Conservation (phyloP, 208 protist genomes). For the Porcisia hertigi region DNA sequence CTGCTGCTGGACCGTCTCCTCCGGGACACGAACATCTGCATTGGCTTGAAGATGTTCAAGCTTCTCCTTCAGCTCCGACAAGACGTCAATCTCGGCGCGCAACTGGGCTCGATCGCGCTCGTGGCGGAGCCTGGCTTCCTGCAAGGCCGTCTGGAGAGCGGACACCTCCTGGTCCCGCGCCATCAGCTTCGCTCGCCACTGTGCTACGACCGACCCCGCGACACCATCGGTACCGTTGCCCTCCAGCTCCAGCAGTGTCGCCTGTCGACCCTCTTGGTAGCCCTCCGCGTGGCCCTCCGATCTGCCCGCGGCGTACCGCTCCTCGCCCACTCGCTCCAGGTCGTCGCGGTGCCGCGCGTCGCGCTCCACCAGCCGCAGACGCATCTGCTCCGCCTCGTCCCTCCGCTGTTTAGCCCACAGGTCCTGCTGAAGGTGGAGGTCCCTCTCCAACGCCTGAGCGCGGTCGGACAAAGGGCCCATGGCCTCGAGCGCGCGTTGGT, state of each 20-base stretch:
- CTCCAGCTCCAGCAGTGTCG: slow-evolving; percentile 18
- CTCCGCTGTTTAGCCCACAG: slow-evolving; percentile 35
- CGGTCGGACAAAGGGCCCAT: slow-evolving; percentile 67
- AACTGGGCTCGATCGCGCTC: slow-evolving; percentile 49
- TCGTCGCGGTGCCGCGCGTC: slow-evolving; percentile 51
- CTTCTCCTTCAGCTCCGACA: slow-evolving; percentile 43
- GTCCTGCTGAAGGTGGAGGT: slow-evolving; percentile 61
- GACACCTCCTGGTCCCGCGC: slow-evolving; percentile 45
- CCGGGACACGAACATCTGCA: slow-evolving; percentile 22
- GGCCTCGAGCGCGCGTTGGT: slow-evolving; percentile 70
- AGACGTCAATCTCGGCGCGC: slow-evolving; percentile 54
- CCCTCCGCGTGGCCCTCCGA: slow-evolving; percentile 44
- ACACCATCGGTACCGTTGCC: slow-evolving; percentile 6
- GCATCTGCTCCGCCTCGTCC: slow-evolving; percentile 56
- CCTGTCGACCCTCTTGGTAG: slow-evolving; percentile 25
- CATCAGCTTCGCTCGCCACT: slow-evolving; percentile 38
- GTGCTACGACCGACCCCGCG: slow-evolving; percentile 15
- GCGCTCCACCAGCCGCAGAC: slow-evolving; percentile 57
- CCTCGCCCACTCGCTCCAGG: slow-evolving; percentile 39
- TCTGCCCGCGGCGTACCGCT: slow-evolving; percentile 46
- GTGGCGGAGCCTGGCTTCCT: slow-evolving; percentile 41
- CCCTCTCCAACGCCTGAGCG: slow-evolving; percentile 48
- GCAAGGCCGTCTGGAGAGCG: slow-evolving; percentile 37
- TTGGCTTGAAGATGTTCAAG: slow-evolving; percentile 33
- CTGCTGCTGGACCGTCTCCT: slow-evolving; percentile 33